Percentiles rank a stretch among this genome's conserved stretches.
Conservation (phyloP, 768 basidiomycete species). For the Suillus paluster region DNA sequence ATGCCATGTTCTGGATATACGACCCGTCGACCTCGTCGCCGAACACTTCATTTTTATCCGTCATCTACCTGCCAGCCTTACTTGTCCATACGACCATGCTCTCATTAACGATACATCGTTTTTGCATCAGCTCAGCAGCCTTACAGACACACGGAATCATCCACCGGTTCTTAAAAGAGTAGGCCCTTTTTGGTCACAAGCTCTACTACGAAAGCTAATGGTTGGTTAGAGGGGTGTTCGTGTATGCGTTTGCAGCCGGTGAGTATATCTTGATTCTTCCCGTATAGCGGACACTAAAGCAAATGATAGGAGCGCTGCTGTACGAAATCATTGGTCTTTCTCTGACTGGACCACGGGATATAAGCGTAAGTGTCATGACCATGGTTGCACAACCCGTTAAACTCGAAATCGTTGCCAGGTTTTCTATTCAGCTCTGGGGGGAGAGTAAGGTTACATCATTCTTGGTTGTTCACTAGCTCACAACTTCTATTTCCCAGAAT, state of each 20-base stretch:
- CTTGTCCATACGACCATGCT: constrained; percentile 20
- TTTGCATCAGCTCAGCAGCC: constrained; percentile 7
- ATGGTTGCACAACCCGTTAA: background rate
- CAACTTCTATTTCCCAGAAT: constrained; percentile 4
- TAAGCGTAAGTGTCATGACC: constrained; percentile 13
- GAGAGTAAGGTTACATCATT: constrained; percentile 14
- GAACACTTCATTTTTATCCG: background rate
- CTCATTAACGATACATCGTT: constrained; percentile 22
- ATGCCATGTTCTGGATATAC: background rate
- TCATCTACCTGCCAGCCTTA: constrained; percentile 19
- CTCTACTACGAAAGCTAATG: background rate
- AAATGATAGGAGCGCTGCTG: constrained; percentile 20
- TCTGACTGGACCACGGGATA: constrained; percentile 5
- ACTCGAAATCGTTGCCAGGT: constrained; percentile 8
- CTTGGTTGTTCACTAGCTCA: background rate
- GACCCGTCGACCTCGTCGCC: background rate
- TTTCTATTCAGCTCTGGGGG: constrained; percentile 12
- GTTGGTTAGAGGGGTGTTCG: constrained; percentile 23
- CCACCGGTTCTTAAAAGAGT: constrained; percentile 27
- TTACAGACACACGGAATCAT: constrained; percentile 16
- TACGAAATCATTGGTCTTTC: constrained; percentile 18
- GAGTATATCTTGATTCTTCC: background rate
- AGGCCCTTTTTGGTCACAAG: background rate
- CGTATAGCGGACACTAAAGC: background rate
- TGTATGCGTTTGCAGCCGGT: constrained; percentile 27